These are phyloP conservation scores for Colletotrichum gigasporum DNA, from an alignment of 2,329 filamentous ascomycete genomes.

Conservation along the genomic window DNA sequence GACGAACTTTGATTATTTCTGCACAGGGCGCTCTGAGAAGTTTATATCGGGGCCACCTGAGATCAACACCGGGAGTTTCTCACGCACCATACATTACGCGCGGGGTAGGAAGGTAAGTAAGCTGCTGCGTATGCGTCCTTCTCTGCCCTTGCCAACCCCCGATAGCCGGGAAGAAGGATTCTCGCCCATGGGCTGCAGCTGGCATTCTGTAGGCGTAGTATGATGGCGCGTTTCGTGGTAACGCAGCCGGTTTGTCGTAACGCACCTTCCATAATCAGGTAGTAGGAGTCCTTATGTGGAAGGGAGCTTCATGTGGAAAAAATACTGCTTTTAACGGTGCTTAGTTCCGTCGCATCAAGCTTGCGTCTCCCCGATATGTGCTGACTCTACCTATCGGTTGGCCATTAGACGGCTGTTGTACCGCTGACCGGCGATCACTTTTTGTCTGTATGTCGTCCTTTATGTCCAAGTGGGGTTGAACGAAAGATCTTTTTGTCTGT, in stretches of 20 bases:
- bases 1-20: not conserved
- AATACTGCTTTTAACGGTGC: not conserved
- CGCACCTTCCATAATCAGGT: not conserved
- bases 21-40: no score
- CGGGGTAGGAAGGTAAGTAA: no score
- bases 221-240: not conserved
- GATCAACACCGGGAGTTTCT: not conserved
- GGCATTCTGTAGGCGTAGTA: not conserved
- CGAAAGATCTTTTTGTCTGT: no score
- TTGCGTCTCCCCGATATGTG: no score
- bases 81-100: not conserved
- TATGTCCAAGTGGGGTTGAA: no score
- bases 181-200: not conserved
- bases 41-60: no score
- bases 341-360: not conserved
- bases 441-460: no score
- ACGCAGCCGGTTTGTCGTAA: not conserved
- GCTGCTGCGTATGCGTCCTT: no score
- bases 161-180: not conserved
- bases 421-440: no score
- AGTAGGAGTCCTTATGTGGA: no score
- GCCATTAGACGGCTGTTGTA: no score
- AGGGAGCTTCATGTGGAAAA: not conserved
- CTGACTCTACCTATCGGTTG: no score
- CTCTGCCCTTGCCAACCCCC: not conserved